Base-by-base conservation (phyloP, 352 stramenopile species). In the Peronospora belbahrii region DNA sequence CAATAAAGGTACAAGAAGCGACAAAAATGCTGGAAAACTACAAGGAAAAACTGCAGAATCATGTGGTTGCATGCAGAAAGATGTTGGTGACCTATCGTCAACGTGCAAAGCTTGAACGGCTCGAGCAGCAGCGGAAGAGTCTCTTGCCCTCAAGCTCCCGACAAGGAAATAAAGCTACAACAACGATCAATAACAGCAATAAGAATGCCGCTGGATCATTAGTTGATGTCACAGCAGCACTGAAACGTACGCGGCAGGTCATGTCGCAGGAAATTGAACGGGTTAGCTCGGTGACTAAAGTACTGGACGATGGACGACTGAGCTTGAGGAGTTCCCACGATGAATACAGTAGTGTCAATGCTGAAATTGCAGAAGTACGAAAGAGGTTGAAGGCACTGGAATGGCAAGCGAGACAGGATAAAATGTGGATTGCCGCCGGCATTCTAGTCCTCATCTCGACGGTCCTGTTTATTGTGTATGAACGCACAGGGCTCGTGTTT, bases 261-360 rank as follows among this genome's bases (percentile, higher is more conserved):
- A 82, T 90, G 79, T 66, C 73, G 8, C 66, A 88, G 48, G 74
- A 90, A 39, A 74, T 90, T 4, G 66, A 85, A 36, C 69, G 79
- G 14, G 73, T 87, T 18, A 67, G 65, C 27, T 78, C 67, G 1
- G 76, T 85, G 31, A 76, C 59, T 11, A 71, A 80, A 55, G 64
- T 89, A 19, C 59, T 89, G 30, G 76, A 87, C 48, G 66, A 86
- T 30, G 79, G 75, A 0, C 65, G 74, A 1, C 20, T 56, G 34
- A 83, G 66, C 47, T 62, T 90, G 7, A 59, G 65, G 36, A 87
- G 56, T 43, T 83, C 76, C 4, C 74, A 81, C 37, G 51, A 78
- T 19, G 76, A 90, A 40, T 88, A 70, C 35, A 58, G 62, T 11
- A 62, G 61, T 33, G 70, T 87, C 2, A 71, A 80, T 20, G 53